Conservation (phyloP, 2,329 filamentous ascomycete genomes). For the Fusarium duplospermum region DNA sequence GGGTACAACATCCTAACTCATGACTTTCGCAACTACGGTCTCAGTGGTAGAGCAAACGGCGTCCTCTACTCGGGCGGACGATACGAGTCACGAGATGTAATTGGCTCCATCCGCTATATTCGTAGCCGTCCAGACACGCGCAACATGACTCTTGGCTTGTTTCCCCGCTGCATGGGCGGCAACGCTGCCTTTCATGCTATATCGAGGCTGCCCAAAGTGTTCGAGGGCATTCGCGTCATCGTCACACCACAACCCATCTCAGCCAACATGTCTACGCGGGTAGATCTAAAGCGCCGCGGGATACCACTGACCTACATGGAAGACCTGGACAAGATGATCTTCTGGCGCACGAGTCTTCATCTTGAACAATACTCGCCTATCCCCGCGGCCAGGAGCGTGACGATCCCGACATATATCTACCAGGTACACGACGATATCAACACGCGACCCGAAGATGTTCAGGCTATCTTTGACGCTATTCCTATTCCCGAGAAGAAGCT, state of each 20-base stretch:
- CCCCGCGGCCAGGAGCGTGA: neutral
- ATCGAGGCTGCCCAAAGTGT: neutral
- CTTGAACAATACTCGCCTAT: neutral
- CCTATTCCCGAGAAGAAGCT: conserved; percentile 1
- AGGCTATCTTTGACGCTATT: conserved; percentile 1
- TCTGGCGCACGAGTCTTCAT: conserved; percentile 1
- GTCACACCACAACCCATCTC: neutral
- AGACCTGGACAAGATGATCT: neutral
- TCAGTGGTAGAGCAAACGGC: neutral
- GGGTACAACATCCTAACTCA: neutral
- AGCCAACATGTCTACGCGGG: neutral
- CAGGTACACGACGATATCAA: neutral
- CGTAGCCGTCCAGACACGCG: neutral
- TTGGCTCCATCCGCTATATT: neutral
- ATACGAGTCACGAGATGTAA: neutral
- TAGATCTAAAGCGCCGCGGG: neutral
- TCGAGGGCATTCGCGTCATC: neutral
- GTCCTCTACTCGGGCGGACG: conserved; percentile 2
- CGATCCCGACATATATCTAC: neutral
- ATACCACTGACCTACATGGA: neutral
- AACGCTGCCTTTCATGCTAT: neutral
- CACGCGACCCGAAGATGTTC: neutral
- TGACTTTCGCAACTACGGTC: conserved; percentile 1
- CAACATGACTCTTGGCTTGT: neutral
- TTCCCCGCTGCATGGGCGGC: neutral